These are phyloP conservation scores for Penicillium verhagenii DNA, from an alignment of 495 filamentous ascomycete species.

Conservation along the genomic window DNA sequence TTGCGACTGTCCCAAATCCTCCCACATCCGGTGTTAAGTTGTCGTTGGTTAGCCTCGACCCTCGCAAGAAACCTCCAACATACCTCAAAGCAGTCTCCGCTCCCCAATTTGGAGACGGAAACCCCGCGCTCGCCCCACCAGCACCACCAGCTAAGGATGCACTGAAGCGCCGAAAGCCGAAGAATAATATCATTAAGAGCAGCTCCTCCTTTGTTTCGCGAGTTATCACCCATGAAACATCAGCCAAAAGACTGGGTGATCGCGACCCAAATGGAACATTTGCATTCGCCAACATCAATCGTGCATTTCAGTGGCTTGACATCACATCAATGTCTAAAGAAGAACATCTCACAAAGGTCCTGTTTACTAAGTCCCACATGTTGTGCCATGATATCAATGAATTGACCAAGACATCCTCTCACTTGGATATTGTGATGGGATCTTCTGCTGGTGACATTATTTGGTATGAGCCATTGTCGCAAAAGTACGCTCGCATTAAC, in stretches of 20 bases:
- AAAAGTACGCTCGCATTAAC: conserved; percentile 93
- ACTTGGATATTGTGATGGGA: conserved; percentile 91
- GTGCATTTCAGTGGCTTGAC: conserved; percentile 86
- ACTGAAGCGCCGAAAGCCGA: conserved; percentile 81
- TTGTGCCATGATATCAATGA: conserved; percentile 92
- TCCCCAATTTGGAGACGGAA: conserved; percentile 85
- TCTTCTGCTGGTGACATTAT: conserved; percentile 96
- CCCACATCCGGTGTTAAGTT: conserved; percentile 85
- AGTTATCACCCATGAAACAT: conserved; percentile 84
- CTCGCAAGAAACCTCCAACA: conserved; percentile 55
- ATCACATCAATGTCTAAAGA: conserved; percentile 58
- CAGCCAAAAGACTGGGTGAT: conserved; percentile 76
- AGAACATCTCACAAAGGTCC: conserved; percentile 89
- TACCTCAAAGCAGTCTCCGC: conserved; percentile 46
- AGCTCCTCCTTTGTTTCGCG: conserved; percentile 95
- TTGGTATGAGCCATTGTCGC: conserved; percentile 97
- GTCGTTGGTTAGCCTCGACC: conserved; percentile 68
- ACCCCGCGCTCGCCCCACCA: conserved; percentile 62
- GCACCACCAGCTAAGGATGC: conserved; percentile 60
- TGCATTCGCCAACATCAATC: conserved; percentile 91
- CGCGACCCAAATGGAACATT: conserved; percentile 75
- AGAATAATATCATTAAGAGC: conserved; percentile 96
- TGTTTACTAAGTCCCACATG: conserved; percentile 94
- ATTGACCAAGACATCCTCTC: conserved; percentile 70
- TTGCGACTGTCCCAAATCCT: conserved; percentile 77